These are phyloP conservation scores for Taphrina pruni DNA, from an alignment of 1,139 yeast species.

Conservation along the genomic window DNA sequence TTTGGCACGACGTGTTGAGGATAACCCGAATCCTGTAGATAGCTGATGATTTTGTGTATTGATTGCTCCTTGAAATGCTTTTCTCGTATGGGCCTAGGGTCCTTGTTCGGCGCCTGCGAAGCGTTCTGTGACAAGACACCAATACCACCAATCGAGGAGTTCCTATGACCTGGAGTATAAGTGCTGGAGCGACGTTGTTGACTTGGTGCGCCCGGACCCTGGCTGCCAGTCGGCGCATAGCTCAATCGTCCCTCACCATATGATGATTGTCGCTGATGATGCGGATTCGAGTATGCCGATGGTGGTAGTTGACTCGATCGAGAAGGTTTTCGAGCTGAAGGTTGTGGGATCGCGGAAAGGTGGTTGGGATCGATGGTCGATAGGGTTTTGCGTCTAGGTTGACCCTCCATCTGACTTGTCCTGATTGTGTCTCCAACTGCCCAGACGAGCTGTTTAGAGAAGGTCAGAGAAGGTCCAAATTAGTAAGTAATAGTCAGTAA, in stretches of 20 bases:
- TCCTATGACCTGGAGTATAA: conserved; percentile 32
- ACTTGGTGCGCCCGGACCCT: conserved; percentile 5
- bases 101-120: conserved; percentile 51
- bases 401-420: conserved; percentile 12
- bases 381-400: conserved; percentile 35
- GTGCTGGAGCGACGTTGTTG: conserved; percentile 35
- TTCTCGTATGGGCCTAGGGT: conserved; percentile 81
- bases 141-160: conserved; percentile 34
- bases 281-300: conserved; percentile 28
- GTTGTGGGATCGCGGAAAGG: conserved; percentile 37
- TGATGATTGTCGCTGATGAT: conserved; percentile 38
- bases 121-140: conserved; percentile 37
- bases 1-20: conserved; percentile 70
- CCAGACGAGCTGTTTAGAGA: too few species aligned
- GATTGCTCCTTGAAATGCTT: conserved; percentile 61
- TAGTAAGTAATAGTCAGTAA: too few species aligned
- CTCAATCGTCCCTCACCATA: conserved; percentile 40
- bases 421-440: too few species aligned
- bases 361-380: conserved; percentile 39
- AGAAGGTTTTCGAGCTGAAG: conserved; percentile 36
- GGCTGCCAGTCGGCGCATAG: conserved; percentile 30
- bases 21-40: conserved; percentile 64
- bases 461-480: too few species aligned
- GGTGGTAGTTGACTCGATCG: conserved; percentile 28
- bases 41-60: conserved; percentile 62